Conservation (phyloP, 371 early-diverging fungal species). For the Rhizopus stolonifer region DNA sequence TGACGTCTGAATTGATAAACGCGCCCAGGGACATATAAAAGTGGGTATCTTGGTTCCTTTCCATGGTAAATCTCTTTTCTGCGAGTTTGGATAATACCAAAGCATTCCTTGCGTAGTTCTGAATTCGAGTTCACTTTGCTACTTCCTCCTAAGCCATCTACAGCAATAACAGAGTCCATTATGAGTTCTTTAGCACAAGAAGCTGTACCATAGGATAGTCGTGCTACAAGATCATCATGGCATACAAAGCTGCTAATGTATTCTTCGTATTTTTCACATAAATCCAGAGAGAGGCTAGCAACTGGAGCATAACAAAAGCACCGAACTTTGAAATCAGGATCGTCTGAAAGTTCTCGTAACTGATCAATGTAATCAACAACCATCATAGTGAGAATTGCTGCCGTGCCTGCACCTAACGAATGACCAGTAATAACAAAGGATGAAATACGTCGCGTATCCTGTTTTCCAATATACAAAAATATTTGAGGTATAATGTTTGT, state of each 20-base stretch:
- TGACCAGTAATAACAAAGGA: constrained; percentile 58
- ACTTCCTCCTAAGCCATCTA: constrained; percentile 46
- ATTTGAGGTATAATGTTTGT: constrained; percentile 70
- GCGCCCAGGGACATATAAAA: constrained; percentile 46
- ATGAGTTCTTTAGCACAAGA: constrained; percentile 49
- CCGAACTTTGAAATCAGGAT: constrained; percentile 45
- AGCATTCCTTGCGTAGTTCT: constrained; percentile 34
- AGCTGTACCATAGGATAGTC: constrained; percentile 74
- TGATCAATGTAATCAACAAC: constrained; percentile 65
- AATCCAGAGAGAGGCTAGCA: constrained; percentile 67
- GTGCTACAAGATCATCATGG: constrained; percentile 75
- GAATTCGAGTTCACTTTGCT: constrained; percentile 38
- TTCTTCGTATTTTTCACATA: constrained; percentile 65
- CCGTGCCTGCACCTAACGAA: constrained; percentile 80
- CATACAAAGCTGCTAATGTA: constrained; percentile 75
- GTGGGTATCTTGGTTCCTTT: constrained; percentile 43
- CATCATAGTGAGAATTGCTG: constrained; percentile 79
- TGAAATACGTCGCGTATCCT: constrained; percentile 17
- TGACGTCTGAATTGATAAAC: constrained; percentile 45
- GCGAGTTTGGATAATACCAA: constrained; percentile 41
- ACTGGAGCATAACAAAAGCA: constrained; percentile 56
- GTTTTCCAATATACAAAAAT: constrained; percentile 34
- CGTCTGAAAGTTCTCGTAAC: constrained; percentile 45
- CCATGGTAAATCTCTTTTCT: constrained; percentile 45
- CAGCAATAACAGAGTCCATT: constrained; percentile 49